phyloP scores from a whole-genome alignment of 2,329 filamentous ascomycete genomes.

The Incumbomyces lentus region DNA sequence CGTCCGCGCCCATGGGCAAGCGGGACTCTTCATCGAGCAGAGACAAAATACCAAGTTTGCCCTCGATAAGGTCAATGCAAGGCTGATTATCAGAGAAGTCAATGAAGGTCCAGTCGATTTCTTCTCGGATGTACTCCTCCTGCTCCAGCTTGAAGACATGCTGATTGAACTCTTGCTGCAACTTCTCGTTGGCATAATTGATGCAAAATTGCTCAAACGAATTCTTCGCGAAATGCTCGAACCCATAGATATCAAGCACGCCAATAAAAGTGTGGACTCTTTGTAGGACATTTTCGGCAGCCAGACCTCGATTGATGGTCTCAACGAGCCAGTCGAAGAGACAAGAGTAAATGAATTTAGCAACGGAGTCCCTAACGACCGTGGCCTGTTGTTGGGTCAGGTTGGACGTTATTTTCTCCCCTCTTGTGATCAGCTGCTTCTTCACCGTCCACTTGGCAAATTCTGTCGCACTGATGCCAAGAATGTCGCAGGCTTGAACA shows the following conservation, averaged over 20 bases:
- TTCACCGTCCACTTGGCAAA: slow-evolving; percentile 99
- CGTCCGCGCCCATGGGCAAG: slow-evolving; percentile 91
- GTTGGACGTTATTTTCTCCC: slow-evolving; percentile 96
- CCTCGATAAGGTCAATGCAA: slow-evolving; percentile 96
- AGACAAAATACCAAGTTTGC: slow-evolving; percentile 85
- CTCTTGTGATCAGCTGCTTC: slow-evolving; percentile 92
- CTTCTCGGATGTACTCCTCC: slow-evolving; percentile 88
- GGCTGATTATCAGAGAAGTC: slow-evolving; percentile 99
- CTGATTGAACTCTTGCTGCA: slow-evolving; percentile 98
- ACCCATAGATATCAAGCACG: slow-evolving; percentile 97
- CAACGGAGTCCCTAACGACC: slow-evolving; percentile 92
- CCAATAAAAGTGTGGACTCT: slow-evolving; percentile 87
- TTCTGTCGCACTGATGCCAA: slow-evolving; percentile 74
- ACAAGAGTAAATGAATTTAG: slow-evolving; percentile 97
- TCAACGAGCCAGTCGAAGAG: slow-evolving; percentile 99
- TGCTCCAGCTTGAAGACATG: slow-evolving; percentile 99
- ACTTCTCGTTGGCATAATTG: slow-evolving; percentile 98
- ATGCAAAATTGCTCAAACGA: slow-evolving; percentile 99
- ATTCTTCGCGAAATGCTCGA: slow-evolving; percentile 98
- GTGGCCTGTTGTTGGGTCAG: slow-evolving; percentile 85
- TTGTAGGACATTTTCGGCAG: slow-evolving; percentile 74
- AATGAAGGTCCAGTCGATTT: slow-evolving; percentile 99
- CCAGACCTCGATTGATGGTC: slow-evolving; percentile 82
- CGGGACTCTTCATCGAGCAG: slow-evolving; percentile 93
- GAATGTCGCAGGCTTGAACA: slow-evolving; percentile 67